Conservation (phyloP, 805 yeast species). For the Candida yuanshanica region DNA sequence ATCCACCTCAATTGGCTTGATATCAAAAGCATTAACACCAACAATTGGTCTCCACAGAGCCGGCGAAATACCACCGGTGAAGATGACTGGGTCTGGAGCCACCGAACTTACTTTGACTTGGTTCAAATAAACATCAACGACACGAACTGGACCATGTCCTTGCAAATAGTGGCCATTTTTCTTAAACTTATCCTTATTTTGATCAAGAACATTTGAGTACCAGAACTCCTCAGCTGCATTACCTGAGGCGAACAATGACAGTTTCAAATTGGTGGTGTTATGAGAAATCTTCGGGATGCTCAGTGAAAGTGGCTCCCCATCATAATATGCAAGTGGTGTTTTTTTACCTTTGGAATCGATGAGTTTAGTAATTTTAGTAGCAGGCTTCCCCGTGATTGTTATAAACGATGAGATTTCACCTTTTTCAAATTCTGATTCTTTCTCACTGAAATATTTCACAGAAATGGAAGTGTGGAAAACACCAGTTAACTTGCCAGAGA, state of each 20-base stretch:
- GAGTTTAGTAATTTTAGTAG: conserved; percentile 14
- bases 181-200: conserved; percentile 35
- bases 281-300: conserved; percentile 40
- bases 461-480: conserved; percentile 47
- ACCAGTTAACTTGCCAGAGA: conserved; percentile 53
- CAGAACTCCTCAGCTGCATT: conserved; percentile 81
- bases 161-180: conserved; percentile 34
- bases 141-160: conserved; percentile 71
- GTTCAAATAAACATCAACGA: conserved; percentile 55
- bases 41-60: conserved; percentile 79
- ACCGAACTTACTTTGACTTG: conserved; percentile 54
- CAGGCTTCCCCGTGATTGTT: conserved; percentile 18
- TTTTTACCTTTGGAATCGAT: conserved; percentile 18
- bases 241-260: conserved; percentile 65
- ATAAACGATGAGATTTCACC: conserved; percentile 12
- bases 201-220: conserved; percentile 59
- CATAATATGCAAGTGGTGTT: conserved; percentile 44
- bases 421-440: conserved; percentile 13
- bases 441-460: conserved; percentile 42
- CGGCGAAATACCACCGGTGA: conserved; percentile 79
- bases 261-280: conserved; percentile 46
- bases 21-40: conserved; percentile 66
- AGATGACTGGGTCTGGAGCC: conserved; percentile 68
- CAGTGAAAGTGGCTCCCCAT: conserved; percentile 30
- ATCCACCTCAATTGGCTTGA: conserved; percentile 65